These are phyloP conservation scores for Aspergillus brunneoviolaceus DNA, from an alignment of 2,329 filamentous ascomycete species.

Conservation along the genomic window DNA sequence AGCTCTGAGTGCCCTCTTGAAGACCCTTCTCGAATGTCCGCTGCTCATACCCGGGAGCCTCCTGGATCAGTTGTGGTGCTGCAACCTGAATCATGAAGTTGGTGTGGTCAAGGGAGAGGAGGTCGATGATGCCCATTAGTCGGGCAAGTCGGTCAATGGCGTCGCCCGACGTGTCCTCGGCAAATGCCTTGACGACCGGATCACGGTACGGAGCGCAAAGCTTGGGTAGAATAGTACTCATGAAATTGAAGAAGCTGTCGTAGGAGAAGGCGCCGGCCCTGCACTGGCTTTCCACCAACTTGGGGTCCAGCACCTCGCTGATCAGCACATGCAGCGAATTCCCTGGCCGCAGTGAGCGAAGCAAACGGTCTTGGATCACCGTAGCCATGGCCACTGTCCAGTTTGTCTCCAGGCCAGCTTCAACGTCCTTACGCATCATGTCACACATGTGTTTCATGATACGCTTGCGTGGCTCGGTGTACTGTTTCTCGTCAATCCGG, in stretches of 20 bases:
- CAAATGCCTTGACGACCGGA: slow-evolving; percentile 56
- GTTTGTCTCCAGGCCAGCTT: slow-evolving; percentile 53
- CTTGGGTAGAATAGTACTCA: slow-evolving; percentile 61
- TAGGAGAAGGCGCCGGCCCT: slow-evolving; percentile 63
- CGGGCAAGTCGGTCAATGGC: slow-evolving; percentile 64
- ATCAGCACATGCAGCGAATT: slow-evolving; percentile 63
- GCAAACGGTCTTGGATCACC: slow-evolving; percentile 60
- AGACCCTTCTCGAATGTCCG: slow-evolving; percentile 58
- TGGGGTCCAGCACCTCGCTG: slow-evolving; percentile 60
- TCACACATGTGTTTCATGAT: slow-evolving; percentile 61
- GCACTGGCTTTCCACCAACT: slow-evolving; percentile 58
- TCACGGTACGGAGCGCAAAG: slow-evolving; percentile 66
- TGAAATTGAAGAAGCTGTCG: slow-evolving; percentile 63
- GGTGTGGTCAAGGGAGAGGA: slow-evolving; percentile 62
- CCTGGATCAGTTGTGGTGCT: slow-evolving; percentile 60
- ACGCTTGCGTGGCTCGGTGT: slow-evolving; percentile 53
- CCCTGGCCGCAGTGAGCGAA: slow-evolving; percentile 59
- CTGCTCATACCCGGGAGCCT: slow-evolving; percentile 62
- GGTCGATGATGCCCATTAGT: slow-evolving; percentile 62
- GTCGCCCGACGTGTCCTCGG: slow-evolving; percentile 52
- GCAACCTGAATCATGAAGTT: slow-evolving; percentile 65
- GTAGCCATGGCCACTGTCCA: slow-evolving; percentile 69
- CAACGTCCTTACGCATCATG: slow-evolving; percentile 58
- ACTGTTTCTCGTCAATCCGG: slow-evolving; percentile 54
- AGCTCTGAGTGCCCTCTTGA: slow-evolving; percentile 49